Conservation (phyloP, 768 basidiomycete species). For the Leccinum imitatum region DNA sequence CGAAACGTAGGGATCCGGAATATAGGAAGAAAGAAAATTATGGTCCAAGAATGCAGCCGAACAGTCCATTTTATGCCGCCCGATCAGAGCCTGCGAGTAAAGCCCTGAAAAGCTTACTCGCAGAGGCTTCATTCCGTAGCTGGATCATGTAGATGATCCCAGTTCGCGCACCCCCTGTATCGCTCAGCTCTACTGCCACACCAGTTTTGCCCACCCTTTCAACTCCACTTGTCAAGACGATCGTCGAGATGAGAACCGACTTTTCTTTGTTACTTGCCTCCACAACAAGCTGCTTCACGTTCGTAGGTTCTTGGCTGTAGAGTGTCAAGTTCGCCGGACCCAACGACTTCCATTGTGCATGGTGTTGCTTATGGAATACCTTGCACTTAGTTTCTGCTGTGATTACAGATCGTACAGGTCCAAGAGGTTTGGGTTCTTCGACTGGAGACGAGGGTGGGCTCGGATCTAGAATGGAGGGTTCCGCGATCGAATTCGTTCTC, state of each 20-base stretch:
- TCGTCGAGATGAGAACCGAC: conserved; percentile 86
- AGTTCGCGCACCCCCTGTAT: conserved; percentile 78
- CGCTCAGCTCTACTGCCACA: conserved; percentile 93
- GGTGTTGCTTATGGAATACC: conserved; percentile 92
- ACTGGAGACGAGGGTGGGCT: conserved; percentile 86
- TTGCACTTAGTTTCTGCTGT: conserved; percentile 97
- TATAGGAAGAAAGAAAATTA: background rate
- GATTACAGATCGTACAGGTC: conserved; percentile 74
- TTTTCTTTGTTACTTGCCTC: conserved; percentile 78
- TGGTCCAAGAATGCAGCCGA: background rate
- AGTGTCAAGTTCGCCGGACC: conserved; percentile 86
- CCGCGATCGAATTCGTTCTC: conserved; percentile 50
- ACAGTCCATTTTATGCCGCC: conserved; percentile 28
- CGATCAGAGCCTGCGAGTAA: conserved; percentile 88
- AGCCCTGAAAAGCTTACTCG: conserved; percentile 81
- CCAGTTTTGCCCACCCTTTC: conserved; percentile 99
- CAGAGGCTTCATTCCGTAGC: conserved; percentile 83
- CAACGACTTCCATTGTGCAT: conserved; percentile 97
- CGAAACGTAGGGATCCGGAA: background rate
- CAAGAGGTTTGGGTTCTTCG: conserved; percentile 51
- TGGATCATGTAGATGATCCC: conserved; percentile 98
- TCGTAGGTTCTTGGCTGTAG: conserved; percentile 81
- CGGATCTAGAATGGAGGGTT: conserved; percentile 59
- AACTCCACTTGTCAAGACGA: conserved; percentile 93
- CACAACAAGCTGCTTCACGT: conserved; percentile 95